These are phyloP conservation scores for Russula ochroleuca DNA, from an alignment of 768 basidiomycete genomes.

Conservation along the genomic window DNA sequence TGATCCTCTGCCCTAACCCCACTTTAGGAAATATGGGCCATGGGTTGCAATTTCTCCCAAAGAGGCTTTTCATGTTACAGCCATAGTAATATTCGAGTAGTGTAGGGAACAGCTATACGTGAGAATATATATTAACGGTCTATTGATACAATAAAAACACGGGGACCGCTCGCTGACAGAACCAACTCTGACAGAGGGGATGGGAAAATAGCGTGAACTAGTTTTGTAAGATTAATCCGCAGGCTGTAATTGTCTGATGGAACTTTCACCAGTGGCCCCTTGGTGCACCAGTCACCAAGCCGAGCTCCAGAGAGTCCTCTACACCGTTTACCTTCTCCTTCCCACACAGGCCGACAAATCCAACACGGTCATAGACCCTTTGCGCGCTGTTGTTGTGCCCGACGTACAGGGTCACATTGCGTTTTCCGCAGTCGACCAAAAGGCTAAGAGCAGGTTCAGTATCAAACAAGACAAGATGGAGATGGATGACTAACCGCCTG, in stretches of 20 bases:
- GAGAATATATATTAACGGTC: slow-evolving; percentile 7
- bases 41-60: not conserved
- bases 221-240: not conserved
- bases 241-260: not conserved
- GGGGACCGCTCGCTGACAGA: not conserved
- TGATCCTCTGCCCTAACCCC: not conserved
- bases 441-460: slow-evolving; percentile 36
- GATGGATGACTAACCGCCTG: slow-evolving; percentile 35
- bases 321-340: slow-evolving; percentile 38
- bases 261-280: slow-evolving; percentile 51
- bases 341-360: slow-evolving; percentile 46
- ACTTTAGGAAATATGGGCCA: not conserved
- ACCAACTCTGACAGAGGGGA: not conserved
- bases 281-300: slow-evolving; percentile 42
- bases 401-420: slow-evolving; percentile 52
- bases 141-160: slow-evolving; percentile 17
- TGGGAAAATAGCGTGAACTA: slow-evolving; percentile 6
- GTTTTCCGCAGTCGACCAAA: slow-evolving; percentile 41
- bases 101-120: slow-evolving; percentile 1
- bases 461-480: slow-evolving; percentile 22
- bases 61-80: not conserved
- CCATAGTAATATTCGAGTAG: not conserved
- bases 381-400: slow-evolving; percentile 48
- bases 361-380: slow-evolving; percentile 51
- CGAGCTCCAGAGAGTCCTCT: slow-evolving; percentile 51